Conservation (phyloP, 2,329 filamentous ascomycete species). For the Fusarium concolor region DNA sequence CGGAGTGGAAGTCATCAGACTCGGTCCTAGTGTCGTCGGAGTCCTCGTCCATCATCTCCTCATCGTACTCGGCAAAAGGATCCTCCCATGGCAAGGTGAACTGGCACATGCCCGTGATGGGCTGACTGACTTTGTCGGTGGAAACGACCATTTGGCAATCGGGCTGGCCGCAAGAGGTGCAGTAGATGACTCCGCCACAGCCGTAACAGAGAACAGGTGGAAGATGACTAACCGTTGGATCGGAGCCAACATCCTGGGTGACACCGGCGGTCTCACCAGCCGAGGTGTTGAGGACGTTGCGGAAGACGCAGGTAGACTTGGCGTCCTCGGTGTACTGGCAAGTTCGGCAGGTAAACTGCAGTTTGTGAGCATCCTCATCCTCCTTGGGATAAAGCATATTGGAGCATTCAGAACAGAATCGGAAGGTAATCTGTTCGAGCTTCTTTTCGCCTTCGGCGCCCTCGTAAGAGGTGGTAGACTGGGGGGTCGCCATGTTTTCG, state of each 20-base stretch:
- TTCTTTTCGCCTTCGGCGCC: slow-evolving; percentile 60
- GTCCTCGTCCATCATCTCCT: slow-evolving; percentile 51
- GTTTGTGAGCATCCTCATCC: slow-evolving; percentile 82
- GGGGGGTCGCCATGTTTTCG: slow-evolving; percentile 67
- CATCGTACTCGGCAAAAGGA: slow-evolving; percentile 54
- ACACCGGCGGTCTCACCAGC: slow-evolving; percentile 97
- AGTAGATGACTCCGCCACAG: slow-evolving; percentile 60
- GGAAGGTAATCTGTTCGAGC: slow-evolving; percentile 89
- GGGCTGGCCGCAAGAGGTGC: slow-evolving; percentile 53
- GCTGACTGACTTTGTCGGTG: slow-evolving; percentile 31
- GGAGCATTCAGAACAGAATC: slow-evolving; percentile 98
- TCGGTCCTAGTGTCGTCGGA: slow-evolving; percentile 29
- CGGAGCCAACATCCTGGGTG: slow-evolving; percentile 94
- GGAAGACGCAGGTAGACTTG: slow-evolving; percentile 90
- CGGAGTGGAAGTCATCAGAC: slow-evolving; percentile 38
- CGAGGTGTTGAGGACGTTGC: slow-evolving; percentile 91
- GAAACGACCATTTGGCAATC: slow-evolving; percentile 40
- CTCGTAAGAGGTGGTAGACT: slow-evolving; percentile 60
- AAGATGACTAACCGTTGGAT: slow-evolving; percentile 92
- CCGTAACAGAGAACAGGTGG: slow-evolving; percentile 58
- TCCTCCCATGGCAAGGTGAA: slow-evolving; percentile 49
- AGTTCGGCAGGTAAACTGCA: slow-evolving; percentile 96
- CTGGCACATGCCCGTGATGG: slow-evolving; percentile 49
- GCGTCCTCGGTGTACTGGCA: slow-evolving; percentile 93
- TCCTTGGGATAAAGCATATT: slow-evolving; percentile 99